Evolutionary conservation across 257 asterid species (phyloP), one percentile per base, ranked within the genome.

Genomic region (Solanum habrochaites): DNA sequence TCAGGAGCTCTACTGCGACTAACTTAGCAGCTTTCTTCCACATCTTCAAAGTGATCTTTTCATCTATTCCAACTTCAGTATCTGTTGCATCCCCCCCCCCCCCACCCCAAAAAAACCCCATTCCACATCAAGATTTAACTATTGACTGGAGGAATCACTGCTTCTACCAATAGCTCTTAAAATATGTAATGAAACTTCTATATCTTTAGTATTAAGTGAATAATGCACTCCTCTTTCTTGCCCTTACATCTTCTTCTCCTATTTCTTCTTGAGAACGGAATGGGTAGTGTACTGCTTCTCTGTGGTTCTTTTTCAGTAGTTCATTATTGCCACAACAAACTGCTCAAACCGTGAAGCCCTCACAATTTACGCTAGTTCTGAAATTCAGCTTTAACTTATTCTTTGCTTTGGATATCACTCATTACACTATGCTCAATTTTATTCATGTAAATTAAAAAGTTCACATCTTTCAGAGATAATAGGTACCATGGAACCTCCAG

Each of bases 401-500:
- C 58, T 45, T 43, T 78, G 42, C 15, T 78, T 45, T 27, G 66
- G 83, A 78, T 78, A 25, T 16, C 11, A 45, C 15, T 27, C 39
- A 43, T 45, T 78, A 45, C 62, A 77, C 70, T 15, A 77, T 47
- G 85, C 52, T 18, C 43, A 80, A 80, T 49, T 52, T 52, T 45
- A 43, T 56, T 56, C 52, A 73, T 71, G 67, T 49, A 32, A 9
- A 21, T 77, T 86, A 45, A 71, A 45, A 60, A 29, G 71, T 14
- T 77, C 70, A 42, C 16, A 77, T 12, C 56, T 86, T 42, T 58
- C 45, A 58, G 85, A 43, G 18, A 74, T 71, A 27, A 39, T 84
- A 66, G 62, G 25, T 92, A 97, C 99, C 99, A 97, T 93, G 86
- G 99, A 97, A 88, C 99, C 99, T 66, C 99, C 99, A 43, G 99